phyloP scores from a whole-genome alignment of 495 filamentous ascomycete genomes.

The Pseudomonodictys pantanalensis region DNA sequence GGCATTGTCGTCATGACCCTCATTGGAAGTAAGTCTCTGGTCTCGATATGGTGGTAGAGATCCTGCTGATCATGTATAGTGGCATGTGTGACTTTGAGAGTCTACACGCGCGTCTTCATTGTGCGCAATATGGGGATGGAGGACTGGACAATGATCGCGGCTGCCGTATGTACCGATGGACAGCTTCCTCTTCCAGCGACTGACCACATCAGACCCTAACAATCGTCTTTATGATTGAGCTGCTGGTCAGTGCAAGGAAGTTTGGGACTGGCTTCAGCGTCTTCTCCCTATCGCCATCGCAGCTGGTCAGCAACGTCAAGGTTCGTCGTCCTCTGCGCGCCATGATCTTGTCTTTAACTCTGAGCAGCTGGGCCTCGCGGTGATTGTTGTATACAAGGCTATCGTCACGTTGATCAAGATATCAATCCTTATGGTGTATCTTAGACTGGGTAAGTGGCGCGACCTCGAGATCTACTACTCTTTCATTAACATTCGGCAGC shows the following conservation, averaged over 20 bases:
- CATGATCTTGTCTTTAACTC: background rate
- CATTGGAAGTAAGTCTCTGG: constrained; percentile 1
- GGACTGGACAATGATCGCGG: constrained; percentile 22
- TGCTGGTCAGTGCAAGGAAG: constrained; percentile 1
- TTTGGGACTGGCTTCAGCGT: constrained; percentile 16
- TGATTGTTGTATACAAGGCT: constrained; percentile 17
- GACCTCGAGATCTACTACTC: background rate
- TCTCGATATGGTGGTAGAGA: background rate
- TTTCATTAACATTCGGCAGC: background rate
- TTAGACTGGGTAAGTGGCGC: constrained; percentile 45
- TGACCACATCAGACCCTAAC: constrained; percentile 2
- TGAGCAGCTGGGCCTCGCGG: background rate
- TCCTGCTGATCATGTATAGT: background rate
- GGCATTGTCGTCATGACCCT: constrained; percentile 12
- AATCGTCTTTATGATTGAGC: constrained; percentile 4
- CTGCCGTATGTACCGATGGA: constrained; percentile 1
- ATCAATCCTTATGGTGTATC: constrained; percentile 50
- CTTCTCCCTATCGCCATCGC: background rate
- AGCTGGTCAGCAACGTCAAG: constrained; percentile 37
- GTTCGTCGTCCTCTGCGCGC: background rate
- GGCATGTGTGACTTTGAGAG: constrained; percentile 3
- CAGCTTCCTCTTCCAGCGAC: background rate
- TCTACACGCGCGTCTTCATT: constrained; percentile 20
- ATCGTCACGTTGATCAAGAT: constrained; percentile 35
- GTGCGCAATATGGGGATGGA: constrained; percentile 7